phyloP scores from a whole-genome alignment of 1,284 basidiomycete genomes.

The Moesziomyces sp. region DNA sequence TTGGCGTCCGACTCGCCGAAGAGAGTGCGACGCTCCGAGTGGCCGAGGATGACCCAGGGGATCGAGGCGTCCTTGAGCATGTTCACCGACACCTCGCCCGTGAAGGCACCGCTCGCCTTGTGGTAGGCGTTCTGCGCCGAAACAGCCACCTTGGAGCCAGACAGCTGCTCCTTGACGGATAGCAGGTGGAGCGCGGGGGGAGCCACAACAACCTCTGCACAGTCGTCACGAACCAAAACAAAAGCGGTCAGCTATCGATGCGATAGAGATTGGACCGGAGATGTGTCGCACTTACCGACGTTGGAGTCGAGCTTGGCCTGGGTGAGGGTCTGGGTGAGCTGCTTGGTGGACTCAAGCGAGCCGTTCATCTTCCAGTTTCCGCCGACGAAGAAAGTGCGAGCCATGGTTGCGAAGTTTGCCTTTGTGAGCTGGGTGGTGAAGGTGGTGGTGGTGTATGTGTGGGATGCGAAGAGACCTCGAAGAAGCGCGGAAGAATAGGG shows the following conservation, averaged over 20 bases:
- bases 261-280: not conserved
- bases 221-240: not conserved
- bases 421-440: not conserved
- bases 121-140: conserved; percentile 92
- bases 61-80: conserved; percentile 87
- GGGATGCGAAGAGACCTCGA: conserved; percentile 12
- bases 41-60: conserved; percentile 95
- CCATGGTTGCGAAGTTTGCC: conserved; percentile 32
- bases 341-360: conserved; percentile 62
- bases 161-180: conserved; percentile 56
- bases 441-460: conserved; percentile 1
- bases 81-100: conserved; percentile 71
- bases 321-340: conserved; percentile 57
- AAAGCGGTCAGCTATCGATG: too few relatives aligned
- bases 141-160: conserved; percentile 69
- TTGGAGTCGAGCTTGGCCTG: conserved; percentile 62
- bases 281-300: conserved; percentile 37
- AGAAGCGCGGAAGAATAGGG: not conserved
- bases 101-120: conserved; percentile 89
- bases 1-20: conserved; percentile 88
- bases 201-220: conserved; percentile 63
- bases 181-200: conserved; percentile 66
- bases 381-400: conserved; percentile 63
- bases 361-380: conserved; percentile 69
- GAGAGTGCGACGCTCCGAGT: conserved; percentile 93